Conservation (phyloP, 805 yeast species). For the Jamesozyma rosinii region DNA sequence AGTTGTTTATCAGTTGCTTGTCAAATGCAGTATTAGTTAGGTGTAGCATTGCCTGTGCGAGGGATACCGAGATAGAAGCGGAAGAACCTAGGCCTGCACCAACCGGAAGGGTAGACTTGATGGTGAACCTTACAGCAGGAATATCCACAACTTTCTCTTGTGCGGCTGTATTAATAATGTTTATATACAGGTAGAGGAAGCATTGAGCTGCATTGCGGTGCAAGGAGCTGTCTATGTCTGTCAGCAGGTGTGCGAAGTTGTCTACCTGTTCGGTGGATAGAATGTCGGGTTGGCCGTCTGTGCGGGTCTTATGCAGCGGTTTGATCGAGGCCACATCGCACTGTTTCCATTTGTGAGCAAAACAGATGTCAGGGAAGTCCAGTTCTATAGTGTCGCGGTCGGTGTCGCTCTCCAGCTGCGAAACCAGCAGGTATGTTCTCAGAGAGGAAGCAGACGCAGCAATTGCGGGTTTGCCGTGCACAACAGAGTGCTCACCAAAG, state of each 20-base stretch:
- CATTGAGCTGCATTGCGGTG: conserved; percentile 75
- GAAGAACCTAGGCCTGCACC: conserved; percentile 97
- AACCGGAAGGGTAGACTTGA: conserved; percentile 79
- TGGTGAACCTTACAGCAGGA: conserved; percentile 49
- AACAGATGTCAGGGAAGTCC: conserved; percentile 76
- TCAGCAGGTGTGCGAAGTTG: neutral
- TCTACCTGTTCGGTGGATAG: neutral
- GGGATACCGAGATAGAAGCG: conserved; percentile 79
- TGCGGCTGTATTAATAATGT: conserved; percentile 49
- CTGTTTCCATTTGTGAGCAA: conserved; percentile 53
- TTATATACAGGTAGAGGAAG: conserved; percentile 77
- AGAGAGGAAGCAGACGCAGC: conserved; percentile 82
- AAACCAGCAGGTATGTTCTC: conserved; percentile 68
- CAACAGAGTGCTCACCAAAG: conserved; percentile 96
- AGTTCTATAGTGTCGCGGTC: conserved; percentile 36
- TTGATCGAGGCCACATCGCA: neutral
- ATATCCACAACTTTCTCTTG: conserved; percentile 10
- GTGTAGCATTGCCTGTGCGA: conserved; percentile 61
- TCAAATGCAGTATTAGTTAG: conserved; percentile 31
- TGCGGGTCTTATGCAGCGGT: neutral
- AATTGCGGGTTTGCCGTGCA: conserved; percentile 84
- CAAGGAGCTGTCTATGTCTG: conserved; percentile 36
- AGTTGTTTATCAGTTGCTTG: conserved; percentile 58
- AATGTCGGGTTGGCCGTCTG: neutral
- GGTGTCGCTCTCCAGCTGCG: neutral